These are phyloP conservation scores for Hymenoscyphus scutula DNA, from an alignment of 2,329 filamentous ascomycete genomes.

Conservation along the genomic window DNA sequence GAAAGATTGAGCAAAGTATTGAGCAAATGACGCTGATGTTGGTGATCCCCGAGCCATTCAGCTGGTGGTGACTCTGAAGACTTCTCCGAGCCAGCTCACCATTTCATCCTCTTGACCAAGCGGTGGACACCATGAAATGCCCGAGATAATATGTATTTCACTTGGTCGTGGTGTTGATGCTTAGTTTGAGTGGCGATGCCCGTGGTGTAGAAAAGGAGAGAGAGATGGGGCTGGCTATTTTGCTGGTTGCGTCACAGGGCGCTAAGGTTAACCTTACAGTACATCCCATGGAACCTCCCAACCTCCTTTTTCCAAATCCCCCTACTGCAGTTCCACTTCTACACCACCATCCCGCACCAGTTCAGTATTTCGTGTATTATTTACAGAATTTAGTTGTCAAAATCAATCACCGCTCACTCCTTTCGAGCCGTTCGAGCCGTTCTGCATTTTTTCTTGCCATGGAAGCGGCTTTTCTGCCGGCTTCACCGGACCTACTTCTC, in stretches of 20 bases:
- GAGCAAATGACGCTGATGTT: not conserved
- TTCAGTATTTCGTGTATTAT: not conserved
- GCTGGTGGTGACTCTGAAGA: not conserved
- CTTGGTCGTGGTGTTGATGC: not conserved
- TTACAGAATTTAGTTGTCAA: not conserved
- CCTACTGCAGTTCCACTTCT: not conserved
- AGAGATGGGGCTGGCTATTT: too few species aligned
- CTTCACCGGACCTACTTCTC: slow-evolving; percentile 42
- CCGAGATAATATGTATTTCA: not conserved
- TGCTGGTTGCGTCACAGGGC: too few species aligned
- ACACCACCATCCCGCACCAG: not conserved
- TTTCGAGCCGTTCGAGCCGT: not conserved
- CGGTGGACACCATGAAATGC: not conserved
- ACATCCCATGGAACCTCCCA: too few species aligned
- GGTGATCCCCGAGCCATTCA: not conserved
- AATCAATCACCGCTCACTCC: not conserved
- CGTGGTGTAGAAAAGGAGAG: not conserved
- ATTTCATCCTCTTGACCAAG: not conserved
- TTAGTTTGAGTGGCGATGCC: not conserved
- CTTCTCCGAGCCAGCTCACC: not conserved
- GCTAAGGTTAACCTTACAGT: too few species aligned
- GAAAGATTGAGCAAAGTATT: too few species aligned
- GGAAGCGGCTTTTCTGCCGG: slow-evolving; percentile 40
- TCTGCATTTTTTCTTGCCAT: slow-evolving; percentile 37
- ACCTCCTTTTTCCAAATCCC: not conserved